A percentile compares a stretch with the other conserved stretches of the same genome.
Conservation (phyloP, 1,139 yeast genomes). For the Geotrichum aggregatum region DNA sequence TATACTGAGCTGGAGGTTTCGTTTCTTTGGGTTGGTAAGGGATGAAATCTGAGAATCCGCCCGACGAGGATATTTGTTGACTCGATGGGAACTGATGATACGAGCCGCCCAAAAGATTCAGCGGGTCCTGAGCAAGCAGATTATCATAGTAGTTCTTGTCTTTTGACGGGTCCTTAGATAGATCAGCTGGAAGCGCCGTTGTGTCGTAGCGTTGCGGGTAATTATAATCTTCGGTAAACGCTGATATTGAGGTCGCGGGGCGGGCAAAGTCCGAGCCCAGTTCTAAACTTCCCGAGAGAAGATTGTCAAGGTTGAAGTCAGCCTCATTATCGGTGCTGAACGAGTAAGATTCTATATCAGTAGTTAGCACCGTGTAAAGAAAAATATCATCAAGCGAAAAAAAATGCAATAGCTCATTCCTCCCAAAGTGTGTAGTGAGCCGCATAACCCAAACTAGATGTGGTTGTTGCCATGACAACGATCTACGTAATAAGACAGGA, state of each 20-base stretch:
- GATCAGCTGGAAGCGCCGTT: neutral
- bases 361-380: neutral
- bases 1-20: neutral
- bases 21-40: constrained; percentile 2
- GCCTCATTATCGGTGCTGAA: neutral
- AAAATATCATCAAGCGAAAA: neutral
- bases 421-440: constrained; percentile 8
- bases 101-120: neutral
- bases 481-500: neutral
- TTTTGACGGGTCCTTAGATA: neutral
- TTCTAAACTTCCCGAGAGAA: constrained; percentile 1
- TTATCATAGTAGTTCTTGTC: constrained; percentile 5
- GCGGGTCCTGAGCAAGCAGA: neutral
- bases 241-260: neutral
- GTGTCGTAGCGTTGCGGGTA: neutral
- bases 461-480: constrained; percentile 6
- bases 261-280: neutral
- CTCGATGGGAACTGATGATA: neutral
- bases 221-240: neutral
- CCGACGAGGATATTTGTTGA: neutral
- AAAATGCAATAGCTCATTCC: neutral
- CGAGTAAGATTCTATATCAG: neutral
- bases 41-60: neutral
- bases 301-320: constrained; percentile 4
- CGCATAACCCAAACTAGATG: neutral